Evolutionary conservation across 2,329 filamentous ascomycete genomes (phyloP), one percentile per base, ranked within the genome.

Genomic region (Orbilia oligospora): DNA sequence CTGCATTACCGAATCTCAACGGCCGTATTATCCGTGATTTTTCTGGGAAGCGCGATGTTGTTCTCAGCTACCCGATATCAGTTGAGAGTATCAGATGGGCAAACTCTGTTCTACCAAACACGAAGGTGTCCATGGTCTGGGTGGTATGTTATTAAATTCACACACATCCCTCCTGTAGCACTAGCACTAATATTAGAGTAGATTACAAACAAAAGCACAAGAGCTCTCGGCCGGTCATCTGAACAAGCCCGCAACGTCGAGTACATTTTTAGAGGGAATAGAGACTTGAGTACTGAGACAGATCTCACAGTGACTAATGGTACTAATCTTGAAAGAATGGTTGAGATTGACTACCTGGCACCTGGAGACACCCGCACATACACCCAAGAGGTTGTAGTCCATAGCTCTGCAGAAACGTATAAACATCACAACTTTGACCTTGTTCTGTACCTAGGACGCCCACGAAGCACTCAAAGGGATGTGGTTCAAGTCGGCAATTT

Each of bases 151-250:
- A 30, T 33, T 30, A 18, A 30, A 55, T 6, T 51, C 22, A 1
- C 18, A 14, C 10, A 6, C 18, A 30, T 41, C 8, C 22, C n/a
- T 4, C 30, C 12, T 44, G 14, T 20, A 16, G 8, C 27, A 3
- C 12, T 61, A 20, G 1, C 10, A 30, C 55, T 38, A 3, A 61
- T 61, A 18, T 38, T 3, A 51, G 14, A 30, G 1, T 53, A 71
- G 67, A 38, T 71, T 3, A 71, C 53, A 16, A 71, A 71, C 12
- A 71, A 63, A 36, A 71, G 67, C 27, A 71, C 41, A 24, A 71
- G 67, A 33, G 67, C 67, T 8, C 41, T 71, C 0, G 67, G 67
- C 1, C 56, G 30, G 1, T 33, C 41, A 3, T 71, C 67, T 4
- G 67, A 71, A 18, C 67, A 71, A 64, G 27, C 12, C 3, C 24